Evolutionary conservation across 768 basidiomycete species (phyloP).

Genomic region (Psilocybe azurescens): DNA sequence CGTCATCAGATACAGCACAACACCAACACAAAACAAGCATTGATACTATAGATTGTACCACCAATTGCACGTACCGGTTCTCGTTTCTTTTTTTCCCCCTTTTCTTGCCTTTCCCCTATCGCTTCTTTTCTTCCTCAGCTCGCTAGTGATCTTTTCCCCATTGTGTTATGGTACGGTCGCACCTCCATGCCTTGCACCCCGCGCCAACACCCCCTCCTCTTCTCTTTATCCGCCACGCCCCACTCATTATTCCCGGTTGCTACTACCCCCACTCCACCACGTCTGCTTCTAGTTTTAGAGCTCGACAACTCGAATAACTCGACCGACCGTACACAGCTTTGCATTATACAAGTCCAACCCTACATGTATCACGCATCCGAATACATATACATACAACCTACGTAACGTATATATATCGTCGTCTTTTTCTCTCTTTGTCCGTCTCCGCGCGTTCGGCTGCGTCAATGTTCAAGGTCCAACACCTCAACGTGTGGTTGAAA

Average conservation of each 20-base stretch:
- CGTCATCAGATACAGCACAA: background rate
- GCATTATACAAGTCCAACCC: no score
- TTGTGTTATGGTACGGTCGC: background rate
- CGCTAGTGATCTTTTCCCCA: background rate
- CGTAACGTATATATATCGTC: no score
- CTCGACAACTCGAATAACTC: no score
- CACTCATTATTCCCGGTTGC: background rate
- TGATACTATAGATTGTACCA: conserved; percentile 6
- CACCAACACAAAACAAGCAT: conserved; percentile 1
- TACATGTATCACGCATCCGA: no score
- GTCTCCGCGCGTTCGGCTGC: no score
- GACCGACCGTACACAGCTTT: no score
- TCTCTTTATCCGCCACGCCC: background rate
- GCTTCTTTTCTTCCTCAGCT: background rate
- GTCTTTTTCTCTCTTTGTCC: no score
- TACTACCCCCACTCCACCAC: background rate
- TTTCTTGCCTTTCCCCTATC: background rate
- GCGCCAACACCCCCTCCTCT: background rate
- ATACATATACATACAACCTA: no score
- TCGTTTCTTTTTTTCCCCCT: background rate
- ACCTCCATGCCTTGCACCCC: background rate
- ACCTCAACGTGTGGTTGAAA: no score
- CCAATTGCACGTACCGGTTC: conserved; percentile 1
- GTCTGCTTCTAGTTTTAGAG: no score
- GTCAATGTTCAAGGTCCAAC: no score